Base-by-base conservation (phyloP, 768 basidiomycete species). In the Amanita subjunquillea region DNA sequence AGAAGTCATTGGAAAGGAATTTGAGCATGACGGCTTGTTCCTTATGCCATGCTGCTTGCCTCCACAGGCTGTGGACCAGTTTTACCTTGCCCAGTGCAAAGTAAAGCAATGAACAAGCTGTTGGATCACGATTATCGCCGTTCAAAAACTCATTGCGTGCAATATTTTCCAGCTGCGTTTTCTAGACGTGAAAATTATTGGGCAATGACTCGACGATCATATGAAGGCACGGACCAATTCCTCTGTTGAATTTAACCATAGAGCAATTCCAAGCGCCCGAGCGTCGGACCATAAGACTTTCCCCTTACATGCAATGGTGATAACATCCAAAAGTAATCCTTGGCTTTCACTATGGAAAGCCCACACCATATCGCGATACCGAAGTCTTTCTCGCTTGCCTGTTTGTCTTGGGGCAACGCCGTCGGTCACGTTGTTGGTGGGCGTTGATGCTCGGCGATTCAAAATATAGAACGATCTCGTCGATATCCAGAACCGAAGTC, bases 261-360 rank as follows among this genome's bases (percentile, higher is more conserved):
- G 69, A 50, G 90, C 83, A 12, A 97, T 71, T 2, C 96, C 95
- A 10, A 96, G 66, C 1, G 87, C 83, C 60, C 83, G 78, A 0
- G 95, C 93, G 63, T 95, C 90, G 13, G 76, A 71, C 95, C 95
- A 98, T 36, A 78, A 66, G 83, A 97, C 89, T 68, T 90, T 95
- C 0, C 83, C 85, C 36, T 79, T 78, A 59, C 90, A 94, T 10
- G 87, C 83, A 3, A 75, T 68, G 13, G 75, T 75, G 2, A 87
- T 87, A 3, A 85, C 82, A 25, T 75, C 71, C 49, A 96, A 65
- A 4, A 99, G 66, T 42, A 97, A 65, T 15, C 87, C 91, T 60
- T 99, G 93, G 61, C 84, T 90, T 66, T 96, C 92, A 62, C 93
- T 96, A 59, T 96, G 88, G 63, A 87, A 94, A 0, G 94, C 95